phyloP scores from a whole-genome alignment of 768 basidiomycete genomes.

The Agaricus subrufescens region DNA sequence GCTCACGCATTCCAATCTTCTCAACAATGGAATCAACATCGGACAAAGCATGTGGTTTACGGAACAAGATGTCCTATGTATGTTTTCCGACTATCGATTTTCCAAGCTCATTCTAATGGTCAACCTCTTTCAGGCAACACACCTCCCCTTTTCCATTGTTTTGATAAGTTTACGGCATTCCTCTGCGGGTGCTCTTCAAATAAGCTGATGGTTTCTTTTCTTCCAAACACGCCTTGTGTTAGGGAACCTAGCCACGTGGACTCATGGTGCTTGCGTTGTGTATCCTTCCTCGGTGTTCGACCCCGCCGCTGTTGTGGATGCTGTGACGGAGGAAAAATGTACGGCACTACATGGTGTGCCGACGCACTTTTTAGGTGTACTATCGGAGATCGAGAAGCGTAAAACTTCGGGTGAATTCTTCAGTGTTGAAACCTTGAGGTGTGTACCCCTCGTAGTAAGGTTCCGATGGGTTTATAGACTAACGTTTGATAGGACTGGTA shows the following conservation, averaged over 20 bases:
- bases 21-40: conserved; percentile 73
- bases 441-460: conserved; percentile 7
- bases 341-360: conserved; percentile 84
- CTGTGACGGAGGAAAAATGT: conserved; percentile 63
- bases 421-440: conserved; percentile 56
- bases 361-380: conserved; percentile 76
- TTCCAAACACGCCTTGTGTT: conserved; percentile 60
- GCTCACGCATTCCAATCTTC: conserved; percentile 74
- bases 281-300: conserved; percentile 68
- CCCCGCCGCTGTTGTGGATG: conserved; percentile 63
- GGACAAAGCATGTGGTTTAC: conserved; percentile 69
- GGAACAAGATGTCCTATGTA: conserved; percentile 64
- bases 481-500: conserved; percentile 56
- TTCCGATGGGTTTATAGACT: not conserved
- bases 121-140: conserved; percentile 56
- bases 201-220: conserved; percentile 13
- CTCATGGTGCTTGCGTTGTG: conserved; percentile 67
- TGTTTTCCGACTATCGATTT: not conserved
- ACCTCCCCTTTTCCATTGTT: conserved; percentile 84
- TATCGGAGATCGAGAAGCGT: conserved; percentile 61
- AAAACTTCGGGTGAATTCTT: conserved; percentile 37
- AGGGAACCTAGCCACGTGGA: conserved; percentile 78
- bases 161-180: conserved; percentile 59
- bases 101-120: not conserved
- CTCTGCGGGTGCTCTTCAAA: not conserved